Evolutionary conservation across 2,329 filamentous ascomycete genomes (phyloP), one percentile per base, ranked within the genome.

Genomic region (Coleophoma crateriformis): DNA sequence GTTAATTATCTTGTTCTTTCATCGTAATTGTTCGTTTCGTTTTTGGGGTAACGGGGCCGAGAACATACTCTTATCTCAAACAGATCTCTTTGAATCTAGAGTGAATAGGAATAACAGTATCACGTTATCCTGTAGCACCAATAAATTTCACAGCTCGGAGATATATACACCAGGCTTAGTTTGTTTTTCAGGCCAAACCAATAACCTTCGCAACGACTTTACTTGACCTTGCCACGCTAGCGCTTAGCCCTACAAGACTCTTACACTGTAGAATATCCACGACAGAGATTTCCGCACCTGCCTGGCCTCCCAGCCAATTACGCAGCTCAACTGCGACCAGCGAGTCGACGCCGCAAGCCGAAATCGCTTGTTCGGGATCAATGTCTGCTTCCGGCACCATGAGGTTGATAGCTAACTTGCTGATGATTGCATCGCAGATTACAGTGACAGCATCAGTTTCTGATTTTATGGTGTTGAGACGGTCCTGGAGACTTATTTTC

Each of bases 321-420:
- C 75, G 68, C 6, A 77, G 62, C 7, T 71, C 71, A 20, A 77
- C 72, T 2, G 74, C 75, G 10, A 76, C 71, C 11, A 78, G 65
- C 0, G 74, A 77, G 61, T 78, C 75, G 5, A 78, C 70, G 14
- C 44, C 44, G 14, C 37, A 46, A 10, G 44, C 32, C 8, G 33
- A 35, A 22, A 46, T 17, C 1, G 60, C 58, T 32, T 60, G 56
- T 1, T 52, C 55, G n/a, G 55, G 47, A 48, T 56, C 52, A 10
- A 66, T 64, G 47, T 75, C 72, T 34, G 73, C 69, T 3, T 64
- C 49, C 42, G 70, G 69, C 57, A 75, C 68, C 64, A 73, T 71
- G 51, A 77, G 68, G 14, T 39, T 39, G 37, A 39, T 39, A 3
- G 37, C 37, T 39, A 39, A 39, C 37, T 39, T 39, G 37, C 37